Evolutionary conservation across 2,329 filamentous ascomycete species (phyloP), one percentile per base, ranked within the genome.

Genomic region (Phialophora macrospora): DNA sequence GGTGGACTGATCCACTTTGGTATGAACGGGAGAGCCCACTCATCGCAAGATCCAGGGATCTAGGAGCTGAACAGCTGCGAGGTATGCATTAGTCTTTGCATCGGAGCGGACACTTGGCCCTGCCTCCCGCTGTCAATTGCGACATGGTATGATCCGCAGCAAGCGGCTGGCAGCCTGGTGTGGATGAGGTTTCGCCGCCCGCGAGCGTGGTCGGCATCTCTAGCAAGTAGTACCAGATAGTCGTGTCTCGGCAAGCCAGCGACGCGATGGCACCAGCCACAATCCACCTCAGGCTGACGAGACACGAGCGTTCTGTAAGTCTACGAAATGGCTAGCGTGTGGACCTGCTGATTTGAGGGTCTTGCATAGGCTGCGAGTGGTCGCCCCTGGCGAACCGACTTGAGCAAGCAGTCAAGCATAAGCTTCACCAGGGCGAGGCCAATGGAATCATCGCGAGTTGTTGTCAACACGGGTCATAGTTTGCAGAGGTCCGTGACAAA

Each of bases 71-170:
- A 46, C 60, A 65, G 68, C 70, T 72, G 68, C 38, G 66, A 63
- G 61, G 59, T 60, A 38, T 66, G 64, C 62, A 64, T 67, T 71
- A 69, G 69, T 55, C 38, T 68, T 64, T 65, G 66, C 55, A 61
- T 66, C 62, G 68, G 69, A 70, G 58, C 70, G 65, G 69, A 65
- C 61, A 64, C 64, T 68, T 69, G 62, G 67, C 63, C 69, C 62
- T 58, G 55, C 56, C 55, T 70, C 56, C 68, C 68, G 68, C 66
- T 63, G 63, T 68, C 64, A 68, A 70, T 70, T 68, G 68, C 66
- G 68, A 70, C 68, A 70, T 70, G 62, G 51, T 55, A 55, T 54
- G 46, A 58, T 62, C 63, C 65, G 60, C 62, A 49, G 62, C 63
- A 54, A 34, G 58, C 61, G 24, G 22, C 28, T 55, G 52, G 52